phyloP scores from a whole-genome alignment of 495 filamentous ascomycete genomes.

The Xylaria sp. region DNA sequence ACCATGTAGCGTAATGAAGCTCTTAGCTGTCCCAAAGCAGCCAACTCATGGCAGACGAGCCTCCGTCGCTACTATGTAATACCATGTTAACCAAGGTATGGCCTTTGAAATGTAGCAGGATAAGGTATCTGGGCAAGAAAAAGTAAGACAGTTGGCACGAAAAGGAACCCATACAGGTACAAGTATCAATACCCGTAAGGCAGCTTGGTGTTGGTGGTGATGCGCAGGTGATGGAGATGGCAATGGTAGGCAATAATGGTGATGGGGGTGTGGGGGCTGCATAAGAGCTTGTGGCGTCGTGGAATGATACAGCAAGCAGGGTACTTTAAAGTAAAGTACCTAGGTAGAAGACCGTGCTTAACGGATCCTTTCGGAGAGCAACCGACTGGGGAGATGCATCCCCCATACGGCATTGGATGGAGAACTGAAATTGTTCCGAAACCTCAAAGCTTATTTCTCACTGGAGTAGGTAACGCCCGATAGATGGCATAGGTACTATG shows the following conservation, averaged over 20 bases:
- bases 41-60: neutral
- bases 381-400: neutral
- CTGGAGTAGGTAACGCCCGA: neutral
- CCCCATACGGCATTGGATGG: neutral
- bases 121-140: neutral
- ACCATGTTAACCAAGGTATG: neutral
- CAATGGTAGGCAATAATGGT: too few relatives aligned
- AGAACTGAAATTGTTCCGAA: neutral
- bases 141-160: neutral
- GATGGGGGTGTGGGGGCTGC: conserved; percentile 11
- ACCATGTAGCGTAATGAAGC: neutral
- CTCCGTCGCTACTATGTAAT: neutral
- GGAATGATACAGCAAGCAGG: neutral
- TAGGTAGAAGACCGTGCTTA: neutral
- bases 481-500: neutral
- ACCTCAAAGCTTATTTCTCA: neutral
- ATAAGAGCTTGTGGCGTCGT: conserved; percentile 13
- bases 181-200: neutral
- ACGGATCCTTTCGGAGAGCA: neutral
- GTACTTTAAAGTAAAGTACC: too few relatives aligned
- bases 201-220: conserved; percentile 1
- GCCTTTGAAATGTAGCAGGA: neutral
- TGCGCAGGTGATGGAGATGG: conserved; percentile 3
- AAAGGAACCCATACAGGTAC: neutral
- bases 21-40: neutral